Conservation (phyloP, 768 basidiomycete species). For the Hebeloma cylindrosporum region DNA sequence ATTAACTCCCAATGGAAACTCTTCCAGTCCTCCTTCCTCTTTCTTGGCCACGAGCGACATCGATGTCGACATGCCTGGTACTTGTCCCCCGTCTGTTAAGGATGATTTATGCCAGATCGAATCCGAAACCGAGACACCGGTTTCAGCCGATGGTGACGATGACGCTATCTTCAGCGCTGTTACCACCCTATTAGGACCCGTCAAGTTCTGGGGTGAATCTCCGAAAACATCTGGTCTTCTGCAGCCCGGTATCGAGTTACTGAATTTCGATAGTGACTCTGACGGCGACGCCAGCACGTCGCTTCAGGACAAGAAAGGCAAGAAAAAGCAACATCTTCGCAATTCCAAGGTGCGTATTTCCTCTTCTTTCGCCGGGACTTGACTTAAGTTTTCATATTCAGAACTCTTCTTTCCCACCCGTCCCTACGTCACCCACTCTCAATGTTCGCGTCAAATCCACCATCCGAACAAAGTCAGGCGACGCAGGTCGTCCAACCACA, state of each 20-base stretch:
- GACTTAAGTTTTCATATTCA: conserved; percentile 18
- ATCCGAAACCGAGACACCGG: conserved; percentile 17
- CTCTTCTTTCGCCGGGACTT: neutral
- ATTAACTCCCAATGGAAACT: conserved; percentile 59
- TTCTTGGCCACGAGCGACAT: conserved; percentile 40
- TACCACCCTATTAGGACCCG: conserved; percentile 40
- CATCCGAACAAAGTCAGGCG: conserved; percentile 16
- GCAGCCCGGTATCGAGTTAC: conserved; percentile 42
- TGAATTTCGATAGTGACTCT: conserved; percentile 28
- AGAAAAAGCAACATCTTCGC: conserved; percentile 25
- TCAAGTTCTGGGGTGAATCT: conserved; percentile 43
- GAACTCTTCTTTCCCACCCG: conserved; percentile 40
- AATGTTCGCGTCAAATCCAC: conserved; percentile 33
- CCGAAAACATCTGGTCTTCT: conserved; percentile 29
- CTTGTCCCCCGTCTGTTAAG: conserved; percentile 12
- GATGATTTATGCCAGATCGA: conserved; percentile 10
- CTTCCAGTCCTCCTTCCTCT: conserved; percentile 60
- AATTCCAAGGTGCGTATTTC: conserved; percentile 26
- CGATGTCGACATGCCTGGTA: conserved; percentile 30
- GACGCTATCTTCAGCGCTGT: conserved; percentile 36
- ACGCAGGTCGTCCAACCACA: conserved; percentile 25
- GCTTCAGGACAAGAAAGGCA: conserved; percentile 29
- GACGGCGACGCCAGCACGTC: conserved; percentile 32
- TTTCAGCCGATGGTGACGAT: conserved; percentile 30
- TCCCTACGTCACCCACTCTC: conserved; percentile 48